phyloP scores from a whole-genome alignment of 306 rosid species.

The Glycine latifolia region DNA sequence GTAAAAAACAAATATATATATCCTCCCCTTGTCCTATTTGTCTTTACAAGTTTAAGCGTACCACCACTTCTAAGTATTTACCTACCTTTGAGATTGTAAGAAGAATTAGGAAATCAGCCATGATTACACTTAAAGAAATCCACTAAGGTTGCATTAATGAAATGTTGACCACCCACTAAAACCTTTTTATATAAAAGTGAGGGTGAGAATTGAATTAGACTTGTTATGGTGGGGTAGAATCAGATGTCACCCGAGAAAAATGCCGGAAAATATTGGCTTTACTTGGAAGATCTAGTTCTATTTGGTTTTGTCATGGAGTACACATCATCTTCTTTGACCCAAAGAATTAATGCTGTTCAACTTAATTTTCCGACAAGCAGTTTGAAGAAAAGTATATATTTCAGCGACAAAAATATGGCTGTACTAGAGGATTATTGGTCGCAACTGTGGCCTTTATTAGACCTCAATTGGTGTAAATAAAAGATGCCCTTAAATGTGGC shows the following conservation, averaged over 20 bases:
- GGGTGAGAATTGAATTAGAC: conserved; percentile 39
- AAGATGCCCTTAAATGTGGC: conserved; percentile 9
- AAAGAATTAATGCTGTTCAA: conserved; percentile 25
- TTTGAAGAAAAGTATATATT: neutral
- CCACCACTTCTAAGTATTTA: conserved; percentile 36
- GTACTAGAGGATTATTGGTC: neutral
- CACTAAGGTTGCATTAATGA: conserved; percentile 60
- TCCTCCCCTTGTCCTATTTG: conserved; percentile 41
- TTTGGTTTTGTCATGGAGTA: conserved; percentile 55
- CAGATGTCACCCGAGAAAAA: conserved; percentile 51
- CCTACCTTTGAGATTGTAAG: conserved; percentile 42
- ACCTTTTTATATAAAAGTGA: conserved; percentile 37
- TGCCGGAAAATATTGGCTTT: conserved; percentile 50
- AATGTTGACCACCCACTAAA: conserved; percentile 56
- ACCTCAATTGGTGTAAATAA: conserved; percentile 24
- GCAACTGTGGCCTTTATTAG: conserved; percentile 2
- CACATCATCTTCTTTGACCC: conserved; percentile 48
- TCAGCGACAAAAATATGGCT: neutral
- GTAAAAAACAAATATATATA: conserved; percentile 34
- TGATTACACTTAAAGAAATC: conserved; percentile 46
- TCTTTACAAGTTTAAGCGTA: conserved; percentile 52
- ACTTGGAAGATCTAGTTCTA: conserved; percentile 33
- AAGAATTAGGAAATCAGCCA: conserved; percentile 44
- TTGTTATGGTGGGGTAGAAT: conserved; percentile 56
- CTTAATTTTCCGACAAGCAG: conserved; percentile 49